phyloP scores from a whole-genome alignment of 2,329 filamentous ascomycete genomes.

The Monosporascus sp. region DNA sequence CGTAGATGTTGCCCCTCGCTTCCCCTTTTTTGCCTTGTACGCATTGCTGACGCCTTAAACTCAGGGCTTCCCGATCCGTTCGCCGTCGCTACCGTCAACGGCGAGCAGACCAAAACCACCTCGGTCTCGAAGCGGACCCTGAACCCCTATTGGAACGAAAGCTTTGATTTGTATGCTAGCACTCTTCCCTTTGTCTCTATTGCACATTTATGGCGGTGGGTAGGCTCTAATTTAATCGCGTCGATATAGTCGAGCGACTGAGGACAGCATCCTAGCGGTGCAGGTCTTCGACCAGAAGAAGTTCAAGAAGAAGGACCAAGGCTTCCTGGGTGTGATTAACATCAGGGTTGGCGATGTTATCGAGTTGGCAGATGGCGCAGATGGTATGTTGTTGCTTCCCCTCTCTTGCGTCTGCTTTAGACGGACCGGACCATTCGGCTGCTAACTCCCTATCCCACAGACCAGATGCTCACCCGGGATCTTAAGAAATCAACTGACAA shows the following conservation, averaged over 20 bases:
- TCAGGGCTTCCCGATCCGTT: slow-evolving; percentile 96
- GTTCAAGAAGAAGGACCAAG: slow-evolving; percentile 99
- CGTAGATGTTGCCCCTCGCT: not conserved
- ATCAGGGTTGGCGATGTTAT: slow-evolving; percentile 92
- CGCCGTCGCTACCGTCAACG: slow-evolving; percentile 92
- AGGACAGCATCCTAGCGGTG: slow-evolving; percentile 94
- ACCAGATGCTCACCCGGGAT: slow-evolving; percentile 98
- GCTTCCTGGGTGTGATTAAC: slow-evolving; percentile 96
- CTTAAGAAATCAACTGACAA: slow-evolving; percentile 98
- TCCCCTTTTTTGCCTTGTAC: not conserved
- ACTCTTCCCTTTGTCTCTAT: slow-evolving; percentile 8
- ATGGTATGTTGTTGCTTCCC: slow-evolving; percentile 58
- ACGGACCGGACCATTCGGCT: no score
- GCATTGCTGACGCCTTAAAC: slow-evolving; percentile 7
- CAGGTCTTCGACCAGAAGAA: slow-evolving; percentile 99
- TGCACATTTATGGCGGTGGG: slow-evolving; percentile 1
- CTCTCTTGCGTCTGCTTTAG: slow-evolving; percentile 15
- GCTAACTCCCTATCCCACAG: slow-evolving; percentile 43
- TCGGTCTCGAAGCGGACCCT: slow-evolving; percentile 94
- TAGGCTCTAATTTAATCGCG: slow-evolving; percentile 12
- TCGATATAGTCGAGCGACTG: slow-evolving; percentile 68
- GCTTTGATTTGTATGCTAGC: slow-evolving; percentile 85
- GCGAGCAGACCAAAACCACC: slow-evolving; percentile 98
- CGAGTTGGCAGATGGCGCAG: slow-evolving; percentile 80
- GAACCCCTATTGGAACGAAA: slow-evolving; percentile 99